Conservation (phyloP, 169 alveolate species). For the Perkinsus chesapeaki region DNA sequence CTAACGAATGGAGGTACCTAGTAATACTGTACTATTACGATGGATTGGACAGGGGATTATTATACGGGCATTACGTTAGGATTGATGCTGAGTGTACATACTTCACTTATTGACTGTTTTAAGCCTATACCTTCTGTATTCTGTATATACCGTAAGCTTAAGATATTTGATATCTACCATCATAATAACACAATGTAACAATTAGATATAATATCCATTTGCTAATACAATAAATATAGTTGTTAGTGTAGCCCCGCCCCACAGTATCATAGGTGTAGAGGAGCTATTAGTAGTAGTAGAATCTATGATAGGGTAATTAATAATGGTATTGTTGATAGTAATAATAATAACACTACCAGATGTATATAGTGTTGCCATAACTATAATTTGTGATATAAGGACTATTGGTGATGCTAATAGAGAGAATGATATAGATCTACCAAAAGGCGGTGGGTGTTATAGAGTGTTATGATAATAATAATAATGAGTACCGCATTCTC, state of each 20-base stretch:
- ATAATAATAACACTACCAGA: not conserved
- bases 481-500: not conserved
- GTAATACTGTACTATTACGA: not conserved
- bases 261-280: not conserved
- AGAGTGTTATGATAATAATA: not conserved
- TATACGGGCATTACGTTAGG: not conserved
- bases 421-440: not conserved
- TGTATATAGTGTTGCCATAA: not conserved
- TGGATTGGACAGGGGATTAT: not conserved
- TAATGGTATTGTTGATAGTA: no score
- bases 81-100: not conserved
- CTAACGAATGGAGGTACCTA: not conserved
- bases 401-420: not conserved
- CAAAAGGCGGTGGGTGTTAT: no score
- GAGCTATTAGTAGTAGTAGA: no score
- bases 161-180: not conserved
- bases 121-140: not conserved
- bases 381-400: not conserved
- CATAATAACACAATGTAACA: no score
- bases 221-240: not conserved
- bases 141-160: not conserved
- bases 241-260: not conserved
- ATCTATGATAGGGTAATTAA: no score
- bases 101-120: not conserved
- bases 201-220: no score